These are phyloP conservation scores for Salvia rosmarinus DNA, from an alignment of 257 asterid species.

Conservation along the genomic window DNA sequence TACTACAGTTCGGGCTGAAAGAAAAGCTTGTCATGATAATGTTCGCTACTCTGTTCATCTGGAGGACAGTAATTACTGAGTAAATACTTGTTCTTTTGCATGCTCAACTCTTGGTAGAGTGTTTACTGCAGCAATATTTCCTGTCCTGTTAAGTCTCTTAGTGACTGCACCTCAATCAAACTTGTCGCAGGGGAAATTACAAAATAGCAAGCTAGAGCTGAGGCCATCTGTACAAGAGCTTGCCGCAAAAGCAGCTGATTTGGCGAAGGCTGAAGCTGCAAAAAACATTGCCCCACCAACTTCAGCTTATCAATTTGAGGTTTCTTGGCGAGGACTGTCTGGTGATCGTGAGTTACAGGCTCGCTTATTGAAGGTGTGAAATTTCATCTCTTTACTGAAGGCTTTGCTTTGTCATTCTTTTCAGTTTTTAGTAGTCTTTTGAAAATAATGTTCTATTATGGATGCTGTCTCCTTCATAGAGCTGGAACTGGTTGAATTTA, in stretches of 20 bases:
- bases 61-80: neutral
- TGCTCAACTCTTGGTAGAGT: neutral
- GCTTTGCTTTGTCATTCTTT: slow-evolving; percentile 23
- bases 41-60: neutral
- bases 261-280: slow-evolving; percentile 86
- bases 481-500: neutral
- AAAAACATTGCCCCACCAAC: slow-evolving; percentile 79
- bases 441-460: neutral
- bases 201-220: slow-evolving; percentile 55
- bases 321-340: slow-evolving; percentile 86
- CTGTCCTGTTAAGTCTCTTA: neutral
- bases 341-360: slow-evolving; percentile 75
- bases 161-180: slow-evolving; percentile 31
- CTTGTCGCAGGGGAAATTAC: slow-evolving; percentile 49
- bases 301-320: slow-evolving; percentile 93
- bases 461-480: neutral
- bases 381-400: slow-evolving; percentile 28
- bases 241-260: slow-evolving; percentile 81
- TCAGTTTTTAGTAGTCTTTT: neutral
- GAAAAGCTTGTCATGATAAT: neutral
- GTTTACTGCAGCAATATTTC: neutral
- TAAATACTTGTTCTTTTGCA: slow-evolving; percentile 2
- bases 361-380: slow-evolving; percentile 73
- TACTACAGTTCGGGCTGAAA: neutral
- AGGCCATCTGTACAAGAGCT: slow-evolving; percentile 80